Conservation (phyloP, 2,329 filamentous ascomycete genomes). For the Trichoderma afroharzianum region DNA sequence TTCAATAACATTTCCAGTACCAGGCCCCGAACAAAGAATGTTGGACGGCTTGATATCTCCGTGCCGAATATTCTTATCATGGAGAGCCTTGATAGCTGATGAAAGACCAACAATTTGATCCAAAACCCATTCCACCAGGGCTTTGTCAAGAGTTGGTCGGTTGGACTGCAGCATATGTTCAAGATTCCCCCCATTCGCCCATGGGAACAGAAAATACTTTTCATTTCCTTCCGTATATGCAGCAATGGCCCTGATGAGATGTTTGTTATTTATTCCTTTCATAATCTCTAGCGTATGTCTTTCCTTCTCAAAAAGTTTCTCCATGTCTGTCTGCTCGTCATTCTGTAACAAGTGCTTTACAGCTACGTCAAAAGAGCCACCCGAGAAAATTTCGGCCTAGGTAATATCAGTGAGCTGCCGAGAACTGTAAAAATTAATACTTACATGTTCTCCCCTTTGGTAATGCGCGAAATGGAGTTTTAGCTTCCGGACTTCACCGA, state of each 20-base stretch:
- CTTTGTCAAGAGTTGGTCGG: not conserved
- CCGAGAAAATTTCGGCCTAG: not conserved
- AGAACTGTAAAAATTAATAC: not conserved
- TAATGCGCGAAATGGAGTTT: not conserved
- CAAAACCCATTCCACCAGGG: not conserved
- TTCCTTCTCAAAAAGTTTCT: not conserved
- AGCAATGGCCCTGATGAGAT: not conserved
- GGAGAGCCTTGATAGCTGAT: not conserved
- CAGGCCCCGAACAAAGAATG: not conserved
- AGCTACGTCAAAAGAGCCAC: not conserved
- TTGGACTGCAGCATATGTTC: not conserved
- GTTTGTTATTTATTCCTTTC: not conserved
- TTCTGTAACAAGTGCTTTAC: not conserved
- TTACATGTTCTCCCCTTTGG: not conserved
- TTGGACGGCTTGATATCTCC: not conserved
- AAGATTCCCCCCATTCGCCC: not conserved
- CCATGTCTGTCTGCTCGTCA: not conserved
- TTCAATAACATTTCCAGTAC: not conserved
- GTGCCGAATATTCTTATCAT: not conserved
- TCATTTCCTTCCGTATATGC: not conserved
- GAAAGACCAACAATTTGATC: not conserved
- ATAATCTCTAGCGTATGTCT: not conserved
- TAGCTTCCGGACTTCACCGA: not conserved
- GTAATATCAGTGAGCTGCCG: not conserved
- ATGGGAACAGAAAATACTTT: not conserved